These are phyloP conservation scores for Botrytis galanthina DNA, from an alignment of 2,329 filamentous ascomycete species.

Conservation along the genomic window DNA sequence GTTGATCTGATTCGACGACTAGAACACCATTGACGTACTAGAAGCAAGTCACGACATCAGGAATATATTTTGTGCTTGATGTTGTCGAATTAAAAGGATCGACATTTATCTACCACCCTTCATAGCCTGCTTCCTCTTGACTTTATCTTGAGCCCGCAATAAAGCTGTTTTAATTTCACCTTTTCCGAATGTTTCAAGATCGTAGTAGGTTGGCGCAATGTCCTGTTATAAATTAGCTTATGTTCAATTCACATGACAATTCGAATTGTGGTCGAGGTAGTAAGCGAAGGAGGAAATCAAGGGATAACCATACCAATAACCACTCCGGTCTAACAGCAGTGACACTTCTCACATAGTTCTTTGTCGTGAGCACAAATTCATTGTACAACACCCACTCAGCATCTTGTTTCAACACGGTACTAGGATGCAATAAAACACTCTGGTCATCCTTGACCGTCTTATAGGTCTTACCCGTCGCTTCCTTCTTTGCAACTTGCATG, in stretches of 20 bases:
- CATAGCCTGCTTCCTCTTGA: constrained; percentile 50
- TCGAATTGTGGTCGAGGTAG: background rate
- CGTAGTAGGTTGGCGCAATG: constrained; percentile 91
- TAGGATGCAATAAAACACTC: constrained; percentile 87
- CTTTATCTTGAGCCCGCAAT: constrained; percentile 56
- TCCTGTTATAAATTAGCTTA: constrained; percentile 60
- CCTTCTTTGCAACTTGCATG: constrained; percentile 98
- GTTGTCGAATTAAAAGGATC: background rate
- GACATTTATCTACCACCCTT: constrained; percentile 31
- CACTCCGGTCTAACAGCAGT: constrained; percentile 91
- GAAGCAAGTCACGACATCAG: background rate
- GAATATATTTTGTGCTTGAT: background rate
- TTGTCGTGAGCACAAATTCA: constrained; percentile 95
- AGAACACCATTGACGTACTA: background rate
- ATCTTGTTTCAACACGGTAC: constrained; percentile 82
- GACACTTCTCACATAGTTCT: constrained; percentile 96
- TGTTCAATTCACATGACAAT: background rate
- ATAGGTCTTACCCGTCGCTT: constrained; percentile 85
- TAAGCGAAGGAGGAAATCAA: background rate
- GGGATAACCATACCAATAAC: constrained; percentile 66
- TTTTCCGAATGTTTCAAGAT: constrained; percentile 77
- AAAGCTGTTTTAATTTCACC: constrained; percentile 77
- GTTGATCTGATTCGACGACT: background rate
- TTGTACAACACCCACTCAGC: constrained; percentile 98
- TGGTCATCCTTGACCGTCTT: constrained; percentile 96